These are phyloP conservation scores for Rutstroemia sp. DNA, from an alignment of 2,329 filamentous ascomycete genomes.

Conservation along the genomic window DNA sequence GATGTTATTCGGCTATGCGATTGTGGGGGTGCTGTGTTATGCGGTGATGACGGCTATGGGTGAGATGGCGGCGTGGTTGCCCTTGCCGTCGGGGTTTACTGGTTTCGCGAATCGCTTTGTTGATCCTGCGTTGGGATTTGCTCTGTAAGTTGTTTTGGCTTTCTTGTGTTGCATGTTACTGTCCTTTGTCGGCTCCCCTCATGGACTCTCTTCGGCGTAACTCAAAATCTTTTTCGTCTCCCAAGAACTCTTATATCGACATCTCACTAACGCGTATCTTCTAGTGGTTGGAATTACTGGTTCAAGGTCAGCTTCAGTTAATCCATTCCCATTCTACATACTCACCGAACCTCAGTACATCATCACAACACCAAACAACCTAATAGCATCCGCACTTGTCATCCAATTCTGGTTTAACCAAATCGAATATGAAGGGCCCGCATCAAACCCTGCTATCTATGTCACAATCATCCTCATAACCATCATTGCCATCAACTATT, in stretches of 20 bases:
- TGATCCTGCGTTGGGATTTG: constrained; percentile 73
- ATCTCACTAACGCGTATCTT: no score
- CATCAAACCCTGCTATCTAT: constrained; percentile 71
- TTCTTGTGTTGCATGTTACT: no score
- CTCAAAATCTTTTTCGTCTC: no score
- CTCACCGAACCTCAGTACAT: constrained; percentile 48
- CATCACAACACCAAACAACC: constrained; percentile 76
- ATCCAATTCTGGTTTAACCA: constrained; percentile 71
- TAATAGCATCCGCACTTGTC: constrained; percentile 70
- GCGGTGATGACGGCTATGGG: constrained; percentile 68
- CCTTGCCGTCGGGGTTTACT: constrained; percentile 70
- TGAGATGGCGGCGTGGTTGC: constrained; percentile 72
- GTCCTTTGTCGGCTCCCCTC: no score
- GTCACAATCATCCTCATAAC: constrained; percentile 63
- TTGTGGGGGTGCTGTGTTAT: constrained; percentile 67
- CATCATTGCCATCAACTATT: constrained; percentile 61
- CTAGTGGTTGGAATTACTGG: constrained; percentile 24
- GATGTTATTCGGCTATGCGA: constrained; percentile 63
- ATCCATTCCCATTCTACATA: neutral
- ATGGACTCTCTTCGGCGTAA: no score
- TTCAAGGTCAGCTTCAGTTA: constrained; percentile 18
- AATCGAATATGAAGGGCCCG: constrained; percentile 16
- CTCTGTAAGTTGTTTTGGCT: constrained; percentile 36
- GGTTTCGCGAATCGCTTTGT: constrained; percentile 74
- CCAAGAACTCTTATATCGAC: no score